Evolutionary conservation across 2,329 filamentous ascomycete species (phyloP).

Genomic region (Sporothrix schenckii): DNA sequence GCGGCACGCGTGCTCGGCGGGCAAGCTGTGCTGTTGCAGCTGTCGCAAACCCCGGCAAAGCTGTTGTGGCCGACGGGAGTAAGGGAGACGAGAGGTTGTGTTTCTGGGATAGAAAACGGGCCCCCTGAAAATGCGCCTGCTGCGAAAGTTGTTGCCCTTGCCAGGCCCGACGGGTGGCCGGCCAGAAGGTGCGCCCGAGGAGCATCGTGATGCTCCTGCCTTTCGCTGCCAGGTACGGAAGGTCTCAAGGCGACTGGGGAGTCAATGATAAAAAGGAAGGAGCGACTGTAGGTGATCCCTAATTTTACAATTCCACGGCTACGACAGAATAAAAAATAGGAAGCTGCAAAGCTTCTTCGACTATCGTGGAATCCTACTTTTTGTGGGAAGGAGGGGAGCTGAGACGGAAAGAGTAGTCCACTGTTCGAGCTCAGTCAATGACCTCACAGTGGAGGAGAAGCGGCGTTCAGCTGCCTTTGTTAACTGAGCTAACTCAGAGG

Average conservation of each 20-base stretch:
- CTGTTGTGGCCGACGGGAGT: background rate
- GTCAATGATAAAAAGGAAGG: background rate
- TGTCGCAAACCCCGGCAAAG: background rate
- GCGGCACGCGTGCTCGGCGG: conserved; percentile 14
- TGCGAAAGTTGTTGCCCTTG: conserved; percentile 21
- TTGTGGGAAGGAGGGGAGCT: conserved; percentile 30
- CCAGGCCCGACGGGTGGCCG: conserved; percentile 26
- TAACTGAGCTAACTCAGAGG: background rate
- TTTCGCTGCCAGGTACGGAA: background rate
- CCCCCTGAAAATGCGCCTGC: conserved; percentile 3
- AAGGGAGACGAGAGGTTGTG: background rate
- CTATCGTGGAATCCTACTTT: conserved; percentile 10
- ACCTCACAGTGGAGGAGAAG: conserved; percentile 26
- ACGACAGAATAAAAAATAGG: conserved; percentile 9
- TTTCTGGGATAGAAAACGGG: background rate
- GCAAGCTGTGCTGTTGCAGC: background rate
- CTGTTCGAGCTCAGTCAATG: conserved; percentile 21
- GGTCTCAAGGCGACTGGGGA: background rate
- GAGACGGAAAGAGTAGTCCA: conserved; percentile 14
- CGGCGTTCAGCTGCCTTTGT: conserved; percentile 8
- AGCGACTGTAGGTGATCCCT: background rate
- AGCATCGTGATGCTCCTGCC: conserved; percentile 28
- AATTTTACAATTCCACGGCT: background rate
- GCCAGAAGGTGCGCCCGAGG: conserved; percentile 31
- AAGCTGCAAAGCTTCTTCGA: conserved; percentile 1